Evolutionary conservation across 257 asterid genomes (phyloP).

Genomic region (Petunia secreta): DNA sequence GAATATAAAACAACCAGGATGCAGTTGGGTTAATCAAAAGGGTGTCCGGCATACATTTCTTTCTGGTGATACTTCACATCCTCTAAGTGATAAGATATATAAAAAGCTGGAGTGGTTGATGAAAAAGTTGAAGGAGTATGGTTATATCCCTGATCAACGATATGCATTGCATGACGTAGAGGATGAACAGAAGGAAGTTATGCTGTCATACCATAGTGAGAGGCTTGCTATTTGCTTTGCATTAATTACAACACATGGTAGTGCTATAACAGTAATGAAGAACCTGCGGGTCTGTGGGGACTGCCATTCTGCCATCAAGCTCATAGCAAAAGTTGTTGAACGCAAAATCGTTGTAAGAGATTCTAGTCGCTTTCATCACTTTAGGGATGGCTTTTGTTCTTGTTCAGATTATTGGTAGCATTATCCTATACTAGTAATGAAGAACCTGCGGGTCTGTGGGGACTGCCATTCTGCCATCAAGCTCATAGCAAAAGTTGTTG

Average conservation of each 20-base stretch:
- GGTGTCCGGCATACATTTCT: conserved; percentile 48
- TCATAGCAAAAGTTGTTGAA: conserved; percentile 42
- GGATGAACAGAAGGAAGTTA: conserved; percentile 54
- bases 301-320: conserved; percentile 60
- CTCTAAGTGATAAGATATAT: conserved; percentile 39
- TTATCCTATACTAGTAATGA: conserved; percentile 49
- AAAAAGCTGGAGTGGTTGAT: conserved; percentile 50
- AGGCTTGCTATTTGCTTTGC: conserved; percentile 60
- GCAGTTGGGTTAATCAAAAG: conserved; percentile 64
- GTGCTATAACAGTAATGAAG: conserved; percentile 56
- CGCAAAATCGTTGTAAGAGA: conserved; percentile 54
- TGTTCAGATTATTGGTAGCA: conserved; percentile 60
- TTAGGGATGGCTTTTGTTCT: conserved; percentile 62
- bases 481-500: conserved; percentile 45
- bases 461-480: conserved; percentile 64
- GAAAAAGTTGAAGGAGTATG: conserved; percentile 44
- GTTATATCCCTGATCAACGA: conserved; percentile 49
- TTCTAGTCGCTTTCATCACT: conserved; percentile 67
- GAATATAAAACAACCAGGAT: conserved; percentile 59
- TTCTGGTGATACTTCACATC: conserved; percentile 50
- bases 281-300: conserved; percentile 58
- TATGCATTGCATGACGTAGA: conserved; percentile 58
- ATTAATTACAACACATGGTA: conserved; percentile 39
- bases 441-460: conserved; percentile 58
- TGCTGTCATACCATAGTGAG: conserved; percentile 55